Conservation (phyloP, 176 grass and related monocot genomes). For the Pharus latifolius region DNA sequence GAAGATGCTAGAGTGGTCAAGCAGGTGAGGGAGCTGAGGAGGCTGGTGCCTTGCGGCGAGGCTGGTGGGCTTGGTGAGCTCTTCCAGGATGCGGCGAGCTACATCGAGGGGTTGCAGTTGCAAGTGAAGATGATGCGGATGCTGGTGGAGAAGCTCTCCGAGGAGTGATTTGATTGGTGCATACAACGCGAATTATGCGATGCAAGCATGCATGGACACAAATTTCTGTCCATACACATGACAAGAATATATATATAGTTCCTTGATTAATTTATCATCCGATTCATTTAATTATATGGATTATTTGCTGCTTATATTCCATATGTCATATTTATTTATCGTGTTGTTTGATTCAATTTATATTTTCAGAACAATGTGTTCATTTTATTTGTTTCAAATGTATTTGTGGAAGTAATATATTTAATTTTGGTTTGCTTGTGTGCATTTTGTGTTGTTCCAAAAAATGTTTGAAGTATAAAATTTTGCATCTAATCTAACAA, state of each 20-base stretch:
- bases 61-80: slow-evolving; percentile 31
- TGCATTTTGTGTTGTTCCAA: neutral
- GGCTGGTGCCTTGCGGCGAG: slow-evolving; percentile 43
- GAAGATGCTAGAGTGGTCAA: slow-evolving; percentile 24
- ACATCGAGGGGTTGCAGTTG: slow-evolving; percentile 42
- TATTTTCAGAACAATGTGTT: neutral
- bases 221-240: neutral
- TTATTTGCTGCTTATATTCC: neutral
- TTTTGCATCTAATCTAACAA: too few relatives aligned
- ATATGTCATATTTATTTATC: neutral
- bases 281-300: slow-evolving; percentile 6
- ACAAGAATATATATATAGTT: neutral
- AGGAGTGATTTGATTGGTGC: neutral
- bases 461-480: too few relatives aligned
- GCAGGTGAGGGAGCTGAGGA: slow-evolving; percentile 35
- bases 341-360: slow-evolving; percentile 7
- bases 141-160: slow-evolving; percentile 38
- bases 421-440: neutral
- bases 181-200: neutral
- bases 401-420: neutral
- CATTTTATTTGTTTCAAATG: neutral
- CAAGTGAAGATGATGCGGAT: slow-evolving; percentile 32
- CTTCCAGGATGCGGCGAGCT: slow-evolving; percentile 25
- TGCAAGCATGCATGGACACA: neutral
- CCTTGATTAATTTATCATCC: neutral